Evolutionary conservation across 2,329 filamentous ascomycete genomes (phyloP).

Genomic region (Paraphaeosphaeria sporulosa): DNA sequence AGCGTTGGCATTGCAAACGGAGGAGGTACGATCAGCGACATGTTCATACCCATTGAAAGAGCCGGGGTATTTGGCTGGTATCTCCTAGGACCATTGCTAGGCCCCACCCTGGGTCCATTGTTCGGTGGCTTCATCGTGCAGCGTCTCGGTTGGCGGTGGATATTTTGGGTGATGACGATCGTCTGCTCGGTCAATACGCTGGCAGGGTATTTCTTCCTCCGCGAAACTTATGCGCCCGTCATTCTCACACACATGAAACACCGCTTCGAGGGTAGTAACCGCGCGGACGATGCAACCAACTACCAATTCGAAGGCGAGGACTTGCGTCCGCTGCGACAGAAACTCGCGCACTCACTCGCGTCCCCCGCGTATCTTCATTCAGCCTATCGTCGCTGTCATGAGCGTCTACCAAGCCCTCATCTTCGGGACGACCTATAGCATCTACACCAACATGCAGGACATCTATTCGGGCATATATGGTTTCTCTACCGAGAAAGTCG

Average conservation of each 20-base stretch:
- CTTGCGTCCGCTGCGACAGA: constrained; percentile 44
- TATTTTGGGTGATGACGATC: constrained; percentile 57
- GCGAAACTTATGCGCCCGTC: constrained; percentile 55
- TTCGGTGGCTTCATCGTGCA: constrained; percentile 56
- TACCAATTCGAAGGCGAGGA: constrained; percentile 56
- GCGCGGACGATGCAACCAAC: constrained; percentile 33
- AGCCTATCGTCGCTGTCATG: constrained; percentile 58
- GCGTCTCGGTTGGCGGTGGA: constrained; percentile 57
- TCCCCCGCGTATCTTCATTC: constrained; percentile 53
- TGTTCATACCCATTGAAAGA: constrained; percentile 57
- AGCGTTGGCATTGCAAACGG: constrained; percentile 60
- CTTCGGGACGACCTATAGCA: constrained; percentile 57
- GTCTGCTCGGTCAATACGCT: constrained; percentile 52
- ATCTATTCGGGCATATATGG: constrained; percentile 56
- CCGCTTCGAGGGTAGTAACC: constrained; percentile 40
- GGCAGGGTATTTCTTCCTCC: constrained; percentile 53
- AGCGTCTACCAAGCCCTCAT: constrained; percentile 56
- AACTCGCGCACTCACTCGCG: constrained; percentile 50
- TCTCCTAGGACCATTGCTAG: constrained; percentile 53
- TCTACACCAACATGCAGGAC: constrained; percentile 58
- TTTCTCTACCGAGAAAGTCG: constrained; percentile 57
- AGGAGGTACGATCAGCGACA: constrained; percentile 60
- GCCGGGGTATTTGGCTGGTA: constrained; percentile 58
- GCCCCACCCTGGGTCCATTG: constrained; percentile 52
- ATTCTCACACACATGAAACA: constrained; percentile 49